Evolutionary conservation across 2,329 filamentous ascomycete species (phyloP).

Genomic region (Aaosphaeria arxii): DNA sequence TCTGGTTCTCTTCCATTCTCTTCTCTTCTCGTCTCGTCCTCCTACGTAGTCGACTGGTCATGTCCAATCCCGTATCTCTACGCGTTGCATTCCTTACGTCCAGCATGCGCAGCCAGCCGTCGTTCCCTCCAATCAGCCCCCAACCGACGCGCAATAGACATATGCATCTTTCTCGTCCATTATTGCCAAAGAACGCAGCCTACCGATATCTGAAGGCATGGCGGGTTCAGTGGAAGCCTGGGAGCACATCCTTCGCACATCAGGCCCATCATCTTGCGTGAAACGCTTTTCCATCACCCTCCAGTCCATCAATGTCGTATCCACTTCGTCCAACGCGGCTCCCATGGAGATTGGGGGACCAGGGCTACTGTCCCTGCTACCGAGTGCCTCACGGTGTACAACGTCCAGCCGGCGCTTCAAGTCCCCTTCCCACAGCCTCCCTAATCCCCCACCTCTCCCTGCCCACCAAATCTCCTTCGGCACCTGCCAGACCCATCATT

Average conservation of each 20-base stretch:
- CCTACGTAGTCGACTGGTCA: too few relatives aligned
- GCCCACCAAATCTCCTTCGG: conserved; percentile 5
- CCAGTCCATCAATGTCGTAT: background rate
- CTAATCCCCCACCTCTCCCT: conserved; percentile 9
- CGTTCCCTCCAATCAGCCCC: conserved; percentile 2
- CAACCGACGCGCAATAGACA: too few relatives aligned
- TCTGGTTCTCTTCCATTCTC: background rate
- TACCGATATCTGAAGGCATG: too few relatives aligned
- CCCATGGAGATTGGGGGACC: conserved; percentile 16
- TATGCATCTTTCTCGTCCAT: too few relatives aligned
- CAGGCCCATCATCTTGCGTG: background rate
- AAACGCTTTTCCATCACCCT: background rate
- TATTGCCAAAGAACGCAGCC: too few relatives aligned
- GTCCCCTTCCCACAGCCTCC: background rate
- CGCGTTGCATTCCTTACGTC: conserved; percentile 33
- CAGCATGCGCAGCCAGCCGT: conserved; percentile 2
- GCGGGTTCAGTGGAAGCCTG: too few relatives aligned
- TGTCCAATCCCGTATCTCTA: conserved; percentile 8
- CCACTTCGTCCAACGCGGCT: conserved; percentile 31
- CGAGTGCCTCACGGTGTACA: conserved; percentile 20
- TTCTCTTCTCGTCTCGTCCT: background rate
- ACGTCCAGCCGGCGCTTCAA: conserved; percentile 4
- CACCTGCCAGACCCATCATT: conserved; percentile 20
- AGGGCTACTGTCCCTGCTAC: conserved; percentile 21
- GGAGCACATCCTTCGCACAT: too few relatives aligned